These are phyloP conservation scores for Serendipita sp. DNA, from an alignment of 768 basidiomycete genomes.

Conservation along the genomic window DNA sequence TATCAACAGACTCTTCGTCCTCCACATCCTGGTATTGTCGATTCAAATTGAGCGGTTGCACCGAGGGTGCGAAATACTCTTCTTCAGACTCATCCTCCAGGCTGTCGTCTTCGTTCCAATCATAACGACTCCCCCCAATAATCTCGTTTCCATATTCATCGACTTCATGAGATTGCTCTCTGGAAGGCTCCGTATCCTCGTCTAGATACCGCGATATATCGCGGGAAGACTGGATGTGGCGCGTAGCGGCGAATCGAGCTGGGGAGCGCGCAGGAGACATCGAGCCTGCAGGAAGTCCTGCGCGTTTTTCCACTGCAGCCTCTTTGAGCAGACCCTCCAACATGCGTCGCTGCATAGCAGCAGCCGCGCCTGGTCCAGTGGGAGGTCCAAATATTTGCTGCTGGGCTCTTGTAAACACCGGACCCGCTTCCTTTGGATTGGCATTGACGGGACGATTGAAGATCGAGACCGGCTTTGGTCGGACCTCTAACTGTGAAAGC, in stretches of 20 bases:
- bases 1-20: neutral
- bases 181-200: neutral
- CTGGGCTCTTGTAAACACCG: neutral
- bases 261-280: neutral
- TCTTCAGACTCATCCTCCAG: neutral
- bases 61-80: neutral
- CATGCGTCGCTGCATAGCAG: neutral
- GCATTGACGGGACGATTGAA: neutral
- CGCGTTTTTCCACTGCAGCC: neutral
- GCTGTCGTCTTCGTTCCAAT: neutral
- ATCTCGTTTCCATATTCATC: slow-evolving; percentile 4
- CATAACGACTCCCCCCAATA: neutral
- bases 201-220: neutral
- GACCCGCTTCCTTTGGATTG: neutral
- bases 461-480: neutral
- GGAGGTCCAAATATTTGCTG: slow-evolving; percentile 4
- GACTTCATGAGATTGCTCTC: neutral
- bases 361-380: neutral
- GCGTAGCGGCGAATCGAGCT: neutral
- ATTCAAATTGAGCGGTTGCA: neutral
- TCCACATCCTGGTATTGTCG: slow-evolving; percentile 1
- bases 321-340: neutral
- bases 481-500: neutral
- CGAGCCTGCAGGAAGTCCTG: neutral
- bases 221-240: neutral